Conservation (phyloP, 2,329 filamentous ascomycete genomes). For the Didymella pomorum region DNA sequence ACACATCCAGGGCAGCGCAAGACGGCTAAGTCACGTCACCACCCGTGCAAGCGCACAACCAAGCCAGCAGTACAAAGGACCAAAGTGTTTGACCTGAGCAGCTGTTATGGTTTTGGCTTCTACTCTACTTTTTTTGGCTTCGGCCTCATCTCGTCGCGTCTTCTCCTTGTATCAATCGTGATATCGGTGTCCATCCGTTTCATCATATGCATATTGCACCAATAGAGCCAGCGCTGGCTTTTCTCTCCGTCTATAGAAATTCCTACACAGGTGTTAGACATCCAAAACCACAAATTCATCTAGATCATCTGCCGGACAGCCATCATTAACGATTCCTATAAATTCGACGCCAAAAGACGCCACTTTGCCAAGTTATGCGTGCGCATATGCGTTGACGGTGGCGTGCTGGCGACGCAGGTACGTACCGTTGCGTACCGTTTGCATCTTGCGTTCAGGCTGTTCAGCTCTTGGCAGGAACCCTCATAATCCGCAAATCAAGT, state of each 20-base stretch:
- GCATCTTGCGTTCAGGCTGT: slow-evolving; percentile 6
- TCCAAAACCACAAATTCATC: background rate
- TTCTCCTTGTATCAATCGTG: background rate
- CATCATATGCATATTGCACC: background rate
- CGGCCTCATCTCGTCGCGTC: slow-evolving; percentile 2
- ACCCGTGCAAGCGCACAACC: background rate
- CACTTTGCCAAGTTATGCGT: slow-evolving; percentile 1
- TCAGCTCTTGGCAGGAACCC: slow-evolving; percentile 14
- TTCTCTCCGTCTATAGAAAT: slow-evolving; percentile 18
- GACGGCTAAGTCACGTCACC: background rate
- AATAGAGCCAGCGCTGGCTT: slow-evolving; percentile 3
- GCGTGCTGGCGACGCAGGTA: slow-evolving; percentile 3
- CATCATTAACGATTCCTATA: background rate
- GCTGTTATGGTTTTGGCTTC: background rate
- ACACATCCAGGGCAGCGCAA: background rate
- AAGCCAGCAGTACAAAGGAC: slow-evolving; percentile 9
- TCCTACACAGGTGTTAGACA: slow-evolving; percentile 20
- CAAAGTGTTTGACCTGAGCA: slow-evolving; percentile 19
- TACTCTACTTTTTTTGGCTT: slow-evolving; percentile 8
- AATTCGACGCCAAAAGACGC: background rate
- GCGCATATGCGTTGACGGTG: background rate
- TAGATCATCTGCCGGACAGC: background rate
- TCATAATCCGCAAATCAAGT: slow-evolving; percentile 7
- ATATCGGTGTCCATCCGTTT: background rate
- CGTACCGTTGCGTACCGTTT: slow-evolving; percentile 1